These are phyloP conservation scores for Tetrapyrgos nigripes DNA, from an alignment of 1,284 basidiomycete species.

Conservation along the genomic window DNA sequence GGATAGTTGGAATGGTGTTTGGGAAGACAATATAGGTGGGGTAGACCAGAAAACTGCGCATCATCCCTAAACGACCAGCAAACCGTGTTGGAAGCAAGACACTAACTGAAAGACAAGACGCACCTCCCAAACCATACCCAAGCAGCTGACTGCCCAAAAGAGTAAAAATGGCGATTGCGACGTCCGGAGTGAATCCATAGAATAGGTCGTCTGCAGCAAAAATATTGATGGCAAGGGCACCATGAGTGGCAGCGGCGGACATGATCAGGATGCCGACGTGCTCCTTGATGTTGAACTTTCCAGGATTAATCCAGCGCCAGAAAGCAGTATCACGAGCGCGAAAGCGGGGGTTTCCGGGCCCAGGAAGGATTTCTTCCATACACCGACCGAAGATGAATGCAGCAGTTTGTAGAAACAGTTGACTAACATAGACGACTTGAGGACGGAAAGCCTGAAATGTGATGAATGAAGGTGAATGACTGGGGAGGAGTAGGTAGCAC, in stretches of 20 bases:
- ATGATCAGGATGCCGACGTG: conserved; percentile 78
- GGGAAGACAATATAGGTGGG: conserved; percentile 33
- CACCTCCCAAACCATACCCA: conserved; percentile 45
- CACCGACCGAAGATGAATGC: conserved; percentile 34
- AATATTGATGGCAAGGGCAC: conserved; percentile 50
- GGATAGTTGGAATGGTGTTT: conserved; percentile 38
- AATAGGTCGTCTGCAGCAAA: conserved; percentile 45
- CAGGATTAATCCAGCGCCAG: conserved; percentile 43
- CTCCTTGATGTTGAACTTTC: conserved; percentile 65
- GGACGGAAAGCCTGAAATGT: conserved; percentile 32
- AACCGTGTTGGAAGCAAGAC: conserved; percentile 7
- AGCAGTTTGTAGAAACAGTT: conserved; percentile 54
- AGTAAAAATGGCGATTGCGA: conserved; percentile 44
- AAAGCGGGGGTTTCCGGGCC: conserved; percentile 34
- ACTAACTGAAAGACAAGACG: too few relatives aligned
- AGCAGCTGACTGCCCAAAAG: conserved; percentile 47
- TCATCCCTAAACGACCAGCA: conserved; percentile 18
- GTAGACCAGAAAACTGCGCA: conserved; percentile 31
- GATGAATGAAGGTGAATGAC: background rate
- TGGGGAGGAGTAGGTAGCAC: conserved; percentile 17
- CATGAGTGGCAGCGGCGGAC: conserved; percentile 55
- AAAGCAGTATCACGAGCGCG: conserved; percentile 34
- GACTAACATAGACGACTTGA: conserved; percentile 51
- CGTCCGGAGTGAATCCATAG: conserved; percentile 42
- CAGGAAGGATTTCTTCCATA: conserved; percentile 42